Evolutionary conservation across 768 basidiomycete genomes (phyloP), one percentile per base, ranked within the genome.

Genomic region (Rhodotorula paludigena): DNA sequence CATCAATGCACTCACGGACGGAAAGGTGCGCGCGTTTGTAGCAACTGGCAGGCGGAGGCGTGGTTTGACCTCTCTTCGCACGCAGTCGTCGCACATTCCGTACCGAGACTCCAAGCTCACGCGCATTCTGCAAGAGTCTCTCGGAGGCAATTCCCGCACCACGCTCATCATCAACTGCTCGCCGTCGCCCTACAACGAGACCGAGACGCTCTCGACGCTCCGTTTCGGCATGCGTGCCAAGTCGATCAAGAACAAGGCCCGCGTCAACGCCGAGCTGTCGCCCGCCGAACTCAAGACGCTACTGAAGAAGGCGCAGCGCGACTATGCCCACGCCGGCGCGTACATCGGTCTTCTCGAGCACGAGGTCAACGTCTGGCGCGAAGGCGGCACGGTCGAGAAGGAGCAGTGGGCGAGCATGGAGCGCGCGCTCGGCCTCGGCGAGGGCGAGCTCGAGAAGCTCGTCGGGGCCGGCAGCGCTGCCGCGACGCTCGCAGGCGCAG

Each of bases 91-190:
- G 74, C 92, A 99, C 77, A 89, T 99, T 57, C 96, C 96, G 1
- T 99, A 99, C 77, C 90, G 96, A 77, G 96, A 99, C 76, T 99
- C 96, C 30, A 99, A 99, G 79, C 87, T 99, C 70, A 99, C 96
- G 39, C 90, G 96, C 75, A 98, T 99, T 74, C 82, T 99, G 68
- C 96, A 99, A 94, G 92, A 96, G 79, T 96, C 92, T 23, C 83
- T 96, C 4, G 92, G 92, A 75, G 94, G 94, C 77, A 92, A 92
- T 80, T 92, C 91, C 25, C 85, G 90, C 41, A 90, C 90, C 42
- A 99, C 96, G 0, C 85, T 98, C n/a, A 93, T 99, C 75, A 99
- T 99, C 80, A 99, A 98, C 80, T 98, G 96, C 77, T 99, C 96
- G 25, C 96, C 96, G 25, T 93, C 92, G 2, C 87, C 90, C 0